These are phyloP conservation scores for Coleophoma cylindrospora DNA, from an alignment of 2,329 filamentous ascomycete genomes.

Conservation along the genomic window DNA sequence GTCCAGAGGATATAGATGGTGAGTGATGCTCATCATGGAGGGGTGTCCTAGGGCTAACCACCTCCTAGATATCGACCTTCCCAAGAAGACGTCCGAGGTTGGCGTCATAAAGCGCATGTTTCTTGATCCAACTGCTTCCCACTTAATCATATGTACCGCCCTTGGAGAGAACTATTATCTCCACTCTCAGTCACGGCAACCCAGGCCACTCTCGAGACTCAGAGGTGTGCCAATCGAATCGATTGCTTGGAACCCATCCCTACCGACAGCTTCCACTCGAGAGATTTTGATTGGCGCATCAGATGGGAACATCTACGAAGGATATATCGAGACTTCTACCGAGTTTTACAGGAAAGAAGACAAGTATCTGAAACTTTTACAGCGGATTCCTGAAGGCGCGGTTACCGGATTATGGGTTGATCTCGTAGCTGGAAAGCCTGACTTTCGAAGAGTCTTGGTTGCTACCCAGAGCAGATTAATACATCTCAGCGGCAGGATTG, in stretches of 20 bases:
- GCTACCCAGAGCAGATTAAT: slow-evolving; percentile 73
- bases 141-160: slow-evolving; percentile 86
- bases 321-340: slow-evolving; percentile 87
- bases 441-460: slow-evolving; percentile 73
- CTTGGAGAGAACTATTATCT: slow-evolving; percentile 97
- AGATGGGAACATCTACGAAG: slow-evolving; percentile 95
- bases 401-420: slow-evolving; percentile 87
- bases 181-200: slow-evolving; percentile 87
- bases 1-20: slow-evolving; percentile 93
- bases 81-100: slow-evolving; percentile 85
- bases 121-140: slow-evolving; percentile 92
- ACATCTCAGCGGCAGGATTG: slow-evolving; percentile 76
- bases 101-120: slow-evolving; percentile 95
- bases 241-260: slow-evolving; percentile 89
- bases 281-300: slow-evolving; percentile 89
- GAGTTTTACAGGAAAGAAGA: slow-evolving; percentile 97
- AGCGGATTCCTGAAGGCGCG: slow-evolving; percentile 76
- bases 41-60: not conserved
- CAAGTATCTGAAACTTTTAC: slow-evolving; percentile 80
- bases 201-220: slow-evolving; percentile 73
- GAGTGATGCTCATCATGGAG: slow-evolving; percentile 12
- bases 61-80: slow-evolving; percentile 82
- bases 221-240: slow-evolving; percentile 86
- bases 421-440: slow-evolving; percentile 56
- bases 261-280: slow-evolving; percentile 87